Conservation (phyloP, 78 protist genomes). For the Dictyostelium purpureum region DNA sequence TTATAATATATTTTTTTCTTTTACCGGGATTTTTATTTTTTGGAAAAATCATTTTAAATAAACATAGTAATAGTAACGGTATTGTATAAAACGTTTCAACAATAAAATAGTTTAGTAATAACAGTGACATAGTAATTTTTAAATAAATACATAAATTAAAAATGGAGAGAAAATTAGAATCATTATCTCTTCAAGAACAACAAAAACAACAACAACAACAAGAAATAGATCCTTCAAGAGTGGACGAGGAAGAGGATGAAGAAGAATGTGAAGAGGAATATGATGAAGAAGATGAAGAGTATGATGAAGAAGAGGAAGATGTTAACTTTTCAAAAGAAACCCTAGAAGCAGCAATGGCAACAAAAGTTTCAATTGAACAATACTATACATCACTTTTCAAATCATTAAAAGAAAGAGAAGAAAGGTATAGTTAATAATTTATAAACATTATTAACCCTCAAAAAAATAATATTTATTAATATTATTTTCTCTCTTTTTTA, state of each 20-base stretch:
- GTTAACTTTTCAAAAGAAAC: constrained; percentile 65
- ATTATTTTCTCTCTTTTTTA: neutral
- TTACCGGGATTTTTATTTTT: too few relatives aligned
- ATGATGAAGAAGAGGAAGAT: constrained; percentile 42
- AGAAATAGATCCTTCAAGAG: neutral
- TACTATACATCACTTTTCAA: constrained; percentile 68
- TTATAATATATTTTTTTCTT: too few relatives aligned
- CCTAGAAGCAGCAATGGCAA: constrained; percentile 69
- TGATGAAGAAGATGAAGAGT: constrained; percentile 6
- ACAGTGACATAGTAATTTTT: too few relatives aligned
- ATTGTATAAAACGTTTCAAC: too few relatives aligned
- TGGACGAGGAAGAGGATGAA: neutral
- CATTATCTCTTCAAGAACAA: neutral
- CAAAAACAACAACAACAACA: neutral
- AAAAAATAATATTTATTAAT: neutral
- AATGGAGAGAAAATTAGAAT: constrained; percentile 14
- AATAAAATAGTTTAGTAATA: too few relatives aligned
- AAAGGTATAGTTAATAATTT: constrained; percentile 45
- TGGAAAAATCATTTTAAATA: too few relatives aligned
- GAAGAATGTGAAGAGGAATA: constrained; percentile 23
- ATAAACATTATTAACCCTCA: neutral
- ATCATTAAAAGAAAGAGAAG: constrained; percentile 77
- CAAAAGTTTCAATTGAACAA: constrained; percentile 79
- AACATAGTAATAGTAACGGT: too few relatives aligned
- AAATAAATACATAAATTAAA: neutral